A percentile compares a stretch with the other conserved stretches of the same genome.
These are phyloP conservation scores for Wallemia mellicola DNA, from an alignment of 1,284 basidiomycete genomes.

Conservation along the genomic window DNA sequence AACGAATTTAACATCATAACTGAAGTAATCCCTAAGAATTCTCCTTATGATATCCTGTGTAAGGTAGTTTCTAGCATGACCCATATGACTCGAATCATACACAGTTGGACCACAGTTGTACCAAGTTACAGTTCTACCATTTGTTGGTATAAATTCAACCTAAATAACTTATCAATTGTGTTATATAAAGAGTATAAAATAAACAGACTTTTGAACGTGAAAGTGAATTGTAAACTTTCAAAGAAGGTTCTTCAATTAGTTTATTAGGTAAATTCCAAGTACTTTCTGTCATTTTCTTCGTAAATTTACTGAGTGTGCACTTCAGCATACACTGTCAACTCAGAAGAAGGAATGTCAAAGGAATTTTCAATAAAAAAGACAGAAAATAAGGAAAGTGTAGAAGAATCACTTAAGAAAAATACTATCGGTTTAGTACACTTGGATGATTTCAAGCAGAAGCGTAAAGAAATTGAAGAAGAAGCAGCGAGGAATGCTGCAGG, in stretches of 20 bases:
- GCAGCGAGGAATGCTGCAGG: conserved; percentile 59
- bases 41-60: conserved; percentile 85
- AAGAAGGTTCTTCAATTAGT: conserved; percentile 15
- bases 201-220: conserved; percentile 53
- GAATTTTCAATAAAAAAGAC: not conserved
- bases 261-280: conserved; percentile 15
- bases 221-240: conserved; percentile 81
- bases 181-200: conserved; percentile 1
- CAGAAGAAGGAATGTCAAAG: not conserved
- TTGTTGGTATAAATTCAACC: conserved; percentile 53
- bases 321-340: not conserved
- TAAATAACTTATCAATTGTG: conserved; percentile 16
- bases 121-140: conserved; percentile 78
- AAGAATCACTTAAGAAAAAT: conserved; percentile 68
- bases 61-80: conserved; percentile 94
- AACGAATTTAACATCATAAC: conserved; percentile 90
- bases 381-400: conserved; percentile 60
- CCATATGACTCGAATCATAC: conserved; percentile 95
- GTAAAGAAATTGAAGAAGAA: conserved; percentile 71
- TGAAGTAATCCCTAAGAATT: conserved; percentile 84
- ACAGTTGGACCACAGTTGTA: conserved; percentile 99
- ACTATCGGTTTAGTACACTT: conserved; percentile 80
- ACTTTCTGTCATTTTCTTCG: conserved; percentile 8
- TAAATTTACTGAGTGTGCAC: not conserved
- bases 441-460: conserved; percentile 67